A percentile compares a stretch with the other conserved stretches of the same genome.
Evolutionary conservation across 495 filamentous ascomycete species (phyloP).

Genomic region (Penicillium canescens): DNA sequence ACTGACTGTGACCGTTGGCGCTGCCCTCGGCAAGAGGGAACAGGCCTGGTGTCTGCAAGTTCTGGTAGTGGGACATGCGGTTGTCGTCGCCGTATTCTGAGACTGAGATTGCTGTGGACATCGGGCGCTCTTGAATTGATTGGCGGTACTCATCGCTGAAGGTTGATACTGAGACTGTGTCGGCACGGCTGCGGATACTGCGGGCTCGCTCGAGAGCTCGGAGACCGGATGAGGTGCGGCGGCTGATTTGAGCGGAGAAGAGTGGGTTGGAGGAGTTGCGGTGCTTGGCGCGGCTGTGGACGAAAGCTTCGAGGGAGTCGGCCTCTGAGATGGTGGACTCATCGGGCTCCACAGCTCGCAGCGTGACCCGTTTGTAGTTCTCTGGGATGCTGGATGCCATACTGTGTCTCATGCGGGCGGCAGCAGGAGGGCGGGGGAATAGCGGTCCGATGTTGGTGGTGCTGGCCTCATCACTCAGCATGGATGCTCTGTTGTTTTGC

Average conservation of each 20-base stretch:
- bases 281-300: constrained; percentile 43
- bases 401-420: constrained; percentile 29
- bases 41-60: constrained; percentile 20
- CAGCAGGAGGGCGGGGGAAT: constrained; percentile 40
- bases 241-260: constrained; percentile 41
- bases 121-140: constrained; percentile 35
- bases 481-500: constrained; percentile 42
- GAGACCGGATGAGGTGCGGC: constrained; percentile 34
- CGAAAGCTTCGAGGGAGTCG: constrained; percentile 47
- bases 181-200: constrained; percentile 40
- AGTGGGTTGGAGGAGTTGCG: constrained; percentile 47
- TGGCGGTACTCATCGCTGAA: constrained; percentile 39
- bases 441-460: constrained; percentile 37
- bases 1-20: constrained; percentile 33
- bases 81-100: constrained; percentile 45
- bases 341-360: constrained; percentile 37
- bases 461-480: constrained; percentile 41
- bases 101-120: constrained; percentile 39
- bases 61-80: constrained; percentile 29
- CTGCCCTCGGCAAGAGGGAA: constrained; percentile 28
- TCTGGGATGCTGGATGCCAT: constrained; percentile 32
- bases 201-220: constrained; percentile 39
- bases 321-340: constrained; percentile 40
- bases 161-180: constrained; percentile 38
- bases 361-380: constrained; percentile 33